Evolutionary conservation across 2,329 filamentous ascomycete genomes (phyloP), one percentile per base, ranked within the genome.

Genomic region (Aspergillus sp.): DNA sequence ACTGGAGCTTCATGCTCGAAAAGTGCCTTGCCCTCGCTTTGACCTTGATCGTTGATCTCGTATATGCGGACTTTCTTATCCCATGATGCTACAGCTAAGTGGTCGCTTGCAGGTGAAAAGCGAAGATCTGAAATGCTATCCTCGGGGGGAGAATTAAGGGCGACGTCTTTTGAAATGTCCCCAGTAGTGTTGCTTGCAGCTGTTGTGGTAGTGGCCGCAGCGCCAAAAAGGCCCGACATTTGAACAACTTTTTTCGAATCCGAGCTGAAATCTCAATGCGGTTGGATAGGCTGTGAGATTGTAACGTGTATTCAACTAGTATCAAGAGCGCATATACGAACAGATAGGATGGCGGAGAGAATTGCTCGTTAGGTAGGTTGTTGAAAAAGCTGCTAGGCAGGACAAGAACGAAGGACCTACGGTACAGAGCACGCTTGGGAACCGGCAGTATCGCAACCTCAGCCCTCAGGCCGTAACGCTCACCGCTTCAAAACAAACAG

Each of bases 31-130:
- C 91, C 92, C 72, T 91, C 86, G 70, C 89, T 93, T 71, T 89
- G 85, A 44, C 92, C 91, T 64, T 86, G 86, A 56, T 77, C 78
- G 64, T 88, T 86, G 72, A 98, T 91, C 75, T 98, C 91, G 79
- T 98, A 99, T 72, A 99, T 93, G 70, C 93, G 89, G 62, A 98
- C 91, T 75, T 96, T 96, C 80, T 96, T 96, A 78, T 99, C 95
- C 95, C 95, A 99, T 68, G 91, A 96, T 48, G 91, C 82, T 37
- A 97, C 90, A 22, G 93, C 92, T 17, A 99, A 82, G 72, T 96
- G 89, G 68, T 98, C 91, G 64, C 79, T 83, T 53, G 82, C 82
- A 1, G 89, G 86, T 13, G 89, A 93, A 79, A 97, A 99, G 49
- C 86, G 81, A 59, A 99, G 83, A 71, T 92, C 91, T 37, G 93